phyloP scores from a whole-genome alignment of 345 rosid species.

The Carallia pectinifolia region DNA sequence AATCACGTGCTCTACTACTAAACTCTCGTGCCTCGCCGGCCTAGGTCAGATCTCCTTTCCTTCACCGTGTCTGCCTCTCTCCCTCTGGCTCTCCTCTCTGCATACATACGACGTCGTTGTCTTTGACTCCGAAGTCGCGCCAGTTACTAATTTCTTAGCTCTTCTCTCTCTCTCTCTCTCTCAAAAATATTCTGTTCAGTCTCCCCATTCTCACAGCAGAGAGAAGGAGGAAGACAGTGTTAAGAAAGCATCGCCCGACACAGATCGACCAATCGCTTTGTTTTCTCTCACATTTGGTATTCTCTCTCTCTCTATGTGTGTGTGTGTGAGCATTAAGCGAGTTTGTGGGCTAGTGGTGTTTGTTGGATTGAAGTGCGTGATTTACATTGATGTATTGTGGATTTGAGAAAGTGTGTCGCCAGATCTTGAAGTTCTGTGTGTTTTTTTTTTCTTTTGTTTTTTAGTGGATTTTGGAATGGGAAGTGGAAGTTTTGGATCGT shows the following conservation, averaged over 20 bases:
- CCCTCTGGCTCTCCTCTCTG: no score
- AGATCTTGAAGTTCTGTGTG: conserved; percentile 27
- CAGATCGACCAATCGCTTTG: background rate
- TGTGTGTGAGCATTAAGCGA: background rate
- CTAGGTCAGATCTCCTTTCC: background rate
- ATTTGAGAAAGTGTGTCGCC: conserved; percentile 2
- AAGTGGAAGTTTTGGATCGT: conserved; percentile 20
- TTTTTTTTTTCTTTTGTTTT: background rate
- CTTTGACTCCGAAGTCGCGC: background rate
- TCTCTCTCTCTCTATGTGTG: background rate
- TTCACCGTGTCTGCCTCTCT: no score
- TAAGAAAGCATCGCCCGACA: no score
- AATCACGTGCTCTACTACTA: background rate
- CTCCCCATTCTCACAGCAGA: background rate
- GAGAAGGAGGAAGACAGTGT: background rate
- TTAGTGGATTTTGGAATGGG: background rate
- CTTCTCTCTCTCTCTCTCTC: background rate
- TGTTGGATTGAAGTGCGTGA: background rate
- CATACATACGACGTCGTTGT: background rate
- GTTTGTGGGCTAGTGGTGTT: background rate
- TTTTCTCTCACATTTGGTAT: background rate
- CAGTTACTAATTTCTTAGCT: background rate
- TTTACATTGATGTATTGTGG: conserved; percentile 7
- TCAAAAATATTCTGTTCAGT: background rate
- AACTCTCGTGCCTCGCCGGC: background rate